Evolutionary conservation across 225 moss, liverwort and hornwort species (phyloP).

Genomic region (Pseudisothecium myosuroides): DNA sequence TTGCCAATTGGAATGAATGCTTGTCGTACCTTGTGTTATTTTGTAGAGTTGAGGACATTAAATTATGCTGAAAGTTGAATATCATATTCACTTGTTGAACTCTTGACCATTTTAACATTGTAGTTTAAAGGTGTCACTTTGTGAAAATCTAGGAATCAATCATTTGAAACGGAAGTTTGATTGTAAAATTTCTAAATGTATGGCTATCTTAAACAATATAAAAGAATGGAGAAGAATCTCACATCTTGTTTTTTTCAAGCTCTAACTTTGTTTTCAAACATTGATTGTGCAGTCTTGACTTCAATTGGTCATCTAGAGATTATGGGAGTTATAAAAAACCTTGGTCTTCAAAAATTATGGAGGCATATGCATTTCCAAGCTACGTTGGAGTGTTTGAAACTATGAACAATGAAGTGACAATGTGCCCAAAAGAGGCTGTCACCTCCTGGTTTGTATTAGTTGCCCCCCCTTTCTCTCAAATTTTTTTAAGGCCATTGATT

Average conservation of each 20-base stretch:
- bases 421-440: too few species aligned
- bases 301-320: not conserved
- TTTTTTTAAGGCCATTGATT: too few species aligned
- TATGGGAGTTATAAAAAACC: accelerated
- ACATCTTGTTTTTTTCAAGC: not conserved
- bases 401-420: not conserved
- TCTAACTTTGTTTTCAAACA: not conserved
- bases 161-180: not conserved
- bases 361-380: not conserved
- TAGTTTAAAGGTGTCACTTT: not conserved
- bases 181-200: not conserved
- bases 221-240: not conserved
- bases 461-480: too few species aligned
- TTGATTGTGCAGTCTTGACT: accelerated
- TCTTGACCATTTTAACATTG: not conserved
- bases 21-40: not conserved
- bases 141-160: not conserved
- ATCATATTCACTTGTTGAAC: not conserved
- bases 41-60: not conserved
- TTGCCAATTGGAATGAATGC: not conserved
- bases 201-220: not conserved
- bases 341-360: not conserved
- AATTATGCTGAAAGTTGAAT: not conserved
- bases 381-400: not conserved
- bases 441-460: too few species aligned